Evolutionary conservation across 306 rosid species (phyloP).

Genomic region (Heteromeles arbutifolia): DNA sequence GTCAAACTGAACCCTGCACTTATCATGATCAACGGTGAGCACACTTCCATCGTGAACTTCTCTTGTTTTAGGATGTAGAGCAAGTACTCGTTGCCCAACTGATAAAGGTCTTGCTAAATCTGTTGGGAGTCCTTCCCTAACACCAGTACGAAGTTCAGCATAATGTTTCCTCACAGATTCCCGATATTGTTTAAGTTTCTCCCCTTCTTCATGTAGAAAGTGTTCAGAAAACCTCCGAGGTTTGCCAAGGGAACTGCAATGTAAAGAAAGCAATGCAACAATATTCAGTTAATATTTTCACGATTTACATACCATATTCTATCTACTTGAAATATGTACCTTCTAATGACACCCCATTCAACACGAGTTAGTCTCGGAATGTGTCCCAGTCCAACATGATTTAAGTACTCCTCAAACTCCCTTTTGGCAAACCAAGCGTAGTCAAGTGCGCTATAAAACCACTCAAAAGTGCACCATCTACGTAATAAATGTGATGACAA

Average conservation of each 20-base stretch:
- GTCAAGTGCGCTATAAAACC: slow-evolving; percentile 94
- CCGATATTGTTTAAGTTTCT: slow-evolving; percentile 73
- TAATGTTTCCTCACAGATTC: slow-evolving; percentile 83
- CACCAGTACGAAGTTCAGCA: slow-evolving; percentile 60
- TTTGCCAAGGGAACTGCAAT: slow-evolving; percentile 88
- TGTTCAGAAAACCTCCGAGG: slow-evolving; percentile 91
- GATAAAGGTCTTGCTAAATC: slow-evolving; percentile 84
- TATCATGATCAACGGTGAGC: slow-evolving; percentile 84
- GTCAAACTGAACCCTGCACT: slow-evolving; percentile 85
- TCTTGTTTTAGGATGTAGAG: slow-evolving; percentile 81
- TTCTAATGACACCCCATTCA: slow-evolving; percentile 90
- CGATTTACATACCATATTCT: neutral
- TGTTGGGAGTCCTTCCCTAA: slow-evolving; percentile 83
- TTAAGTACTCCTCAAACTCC: slow-evolving; percentile 87
- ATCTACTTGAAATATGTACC: slow-evolving; percentile 39
- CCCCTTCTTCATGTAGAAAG: slow-evolving; percentile 70
- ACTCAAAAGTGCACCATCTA: slow-evolving; percentile 83
- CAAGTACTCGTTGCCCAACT: slow-evolving; percentile 88
- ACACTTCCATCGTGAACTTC: slow-evolving; percentile 89
- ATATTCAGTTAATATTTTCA: neutral
- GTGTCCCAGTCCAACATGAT: slow-evolving; percentile 89
- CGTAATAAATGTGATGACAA: slow-evolving; percentile 61
- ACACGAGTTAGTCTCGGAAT: slow-evolving; percentile 79
- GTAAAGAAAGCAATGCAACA: slow-evolving; percentile 19
- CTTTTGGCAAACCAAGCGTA: slow-evolving; percentile 93